A percentile compares a stretch with the other conserved stretches of the same genome.
These are phyloP conservation scores for Blastobotrys ciferrii DNA, from an alignment of 1,139 yeast genomes.

Conservation along the genomic window DNA sequence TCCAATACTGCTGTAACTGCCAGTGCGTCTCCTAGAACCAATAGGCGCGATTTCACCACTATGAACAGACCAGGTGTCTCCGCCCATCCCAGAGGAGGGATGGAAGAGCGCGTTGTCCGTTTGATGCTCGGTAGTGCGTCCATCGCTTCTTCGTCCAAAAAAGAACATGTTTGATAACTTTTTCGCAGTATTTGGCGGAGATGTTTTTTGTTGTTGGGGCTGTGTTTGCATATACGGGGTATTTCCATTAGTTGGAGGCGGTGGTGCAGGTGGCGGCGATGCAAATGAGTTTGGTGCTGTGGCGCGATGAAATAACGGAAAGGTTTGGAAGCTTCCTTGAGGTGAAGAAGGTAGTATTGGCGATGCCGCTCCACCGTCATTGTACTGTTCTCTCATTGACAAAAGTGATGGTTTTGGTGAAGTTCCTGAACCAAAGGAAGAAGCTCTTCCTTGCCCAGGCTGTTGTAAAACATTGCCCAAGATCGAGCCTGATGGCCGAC, in stretches of 20 bases:
- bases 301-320: constrained; percentile 17
- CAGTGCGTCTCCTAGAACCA: constrained; percentile 27
- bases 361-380: constrained; percentile 15
- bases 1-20: constrained; percentile 25
- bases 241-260: neutral
- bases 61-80: constrained; percentile 9
- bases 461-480: constrained; percentile 25
- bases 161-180: constrained; percentile 22
- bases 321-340: constrained; percentile 19
- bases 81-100: neutral
- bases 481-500: constrained; percentile 27
- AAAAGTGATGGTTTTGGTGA: constrained; percentile 24
- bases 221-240: constrained; percentile 11
- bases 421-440: constrained; percentile 18
- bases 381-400: constrained; percentile 11
- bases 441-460: constrained; percentile 13
- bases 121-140: constrained; percentile 4
- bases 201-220: constrained; percentile 11
- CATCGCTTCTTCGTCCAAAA: constrained; percentile 10
- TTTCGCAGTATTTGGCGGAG: constrained; percentile 8
- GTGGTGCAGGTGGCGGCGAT: constrained; percentile 8
- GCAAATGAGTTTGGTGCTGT: constrained; percentile 5
- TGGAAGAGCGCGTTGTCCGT: constrained; percentile 3
- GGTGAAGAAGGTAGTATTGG: constrained; percentile 22
- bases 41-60: constrained; percentile 22